Base-by-base conservation (phyloP, 768 basidiomycete species). In the Russula sp. region DNA sequence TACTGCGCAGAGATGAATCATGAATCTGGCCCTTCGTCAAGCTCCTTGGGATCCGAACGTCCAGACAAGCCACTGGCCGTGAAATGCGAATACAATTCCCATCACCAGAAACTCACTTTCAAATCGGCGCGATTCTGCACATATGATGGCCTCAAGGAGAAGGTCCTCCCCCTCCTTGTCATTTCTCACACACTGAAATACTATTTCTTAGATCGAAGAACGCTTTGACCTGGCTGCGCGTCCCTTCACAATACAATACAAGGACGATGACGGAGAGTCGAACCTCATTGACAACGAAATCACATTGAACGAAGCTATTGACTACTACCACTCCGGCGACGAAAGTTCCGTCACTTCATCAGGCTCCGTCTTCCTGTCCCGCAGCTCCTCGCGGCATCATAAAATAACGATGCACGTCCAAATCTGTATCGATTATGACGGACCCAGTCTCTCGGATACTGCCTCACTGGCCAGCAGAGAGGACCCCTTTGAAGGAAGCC, bases 381-480 rank as follows among this genome's bases (percentile, higher is more conserved):
- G 81, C 18, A 87, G 87, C 69, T 85, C 85, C 32, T 78, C 83
- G 10, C 77, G 80, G 39, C 39, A 55, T 10, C 79, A 82, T 49
- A 92, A 86, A 71, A 88, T 97, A 60, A 89, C 87, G 0, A 75
- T 97, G 16, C 80, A 83, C 9, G 84, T 97, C 40, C 79, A 86
- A 50, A 85, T 98, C 47, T 78, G 79, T 9, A 85, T 95, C 65
- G 94, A 95, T 64, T 95, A 93, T 68, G 94, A 97, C 72, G 92
- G 92, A 0, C 92, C 89, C 14, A 91, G 88, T 74, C 78, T 97
- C 61, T 94, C 91, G 9, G 95, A 97, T 68, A 91, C 93, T 2
- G 85, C 84, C 10, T 94, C 92, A 9, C 75, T 95, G 18, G 83
- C 82, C 22, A 92, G 91, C 71, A 69, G 87, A 70, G 89, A 95